phyloP scores from a whole-genome alignment of 371 early-diverging fungal species.

The Amoeboaphelidium occidentale region DNA sequence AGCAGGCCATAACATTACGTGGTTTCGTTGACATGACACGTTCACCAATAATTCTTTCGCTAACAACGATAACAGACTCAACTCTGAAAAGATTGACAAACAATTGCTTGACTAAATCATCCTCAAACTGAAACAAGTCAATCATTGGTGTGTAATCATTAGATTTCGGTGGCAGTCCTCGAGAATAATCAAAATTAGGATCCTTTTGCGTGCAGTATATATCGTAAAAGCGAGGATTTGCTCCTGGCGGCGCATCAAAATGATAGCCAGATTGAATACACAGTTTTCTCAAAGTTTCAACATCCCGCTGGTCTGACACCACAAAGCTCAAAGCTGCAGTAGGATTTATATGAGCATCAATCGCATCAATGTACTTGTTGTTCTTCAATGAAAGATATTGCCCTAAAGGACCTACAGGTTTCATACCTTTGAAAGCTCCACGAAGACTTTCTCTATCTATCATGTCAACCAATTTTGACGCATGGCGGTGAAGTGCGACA shows the following conservation, averaged over 20 bases:
- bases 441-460: too few species aligned
- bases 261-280: not conserved
- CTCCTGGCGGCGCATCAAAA: not conserved
- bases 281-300: not conserved
- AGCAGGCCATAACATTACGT: slow-evolving; percentile 36
- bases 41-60: slow-evolving; percentile 43
- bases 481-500: too few species aligned
- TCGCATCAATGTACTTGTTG: not conserved
- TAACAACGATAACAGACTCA: slow-evolving; percentile 49
- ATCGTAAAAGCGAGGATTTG: not conserved
- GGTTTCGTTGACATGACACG: slow-evolving; percentile 33
- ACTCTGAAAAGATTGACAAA: slow-evolving; percentile 43
- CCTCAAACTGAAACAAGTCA: slow-evolving; percentile 15
- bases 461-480: too few species aligned
- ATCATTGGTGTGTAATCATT: not conserved
- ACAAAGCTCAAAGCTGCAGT: not conserved
- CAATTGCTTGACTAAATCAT: slow-evolving; percentile 47
- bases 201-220: not conserved
- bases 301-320: not conserved
- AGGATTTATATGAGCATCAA: not conserved
- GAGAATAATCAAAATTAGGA: not conserved
- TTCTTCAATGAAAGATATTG: not conserved
- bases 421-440: not conserved
- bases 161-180: not conserved
- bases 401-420: not conserved